These are phyloP conservation scores for Lenzites betulinus DNA, from an alignment of 768 basidiomycete species.

Conservation along the genomic window DNA sequence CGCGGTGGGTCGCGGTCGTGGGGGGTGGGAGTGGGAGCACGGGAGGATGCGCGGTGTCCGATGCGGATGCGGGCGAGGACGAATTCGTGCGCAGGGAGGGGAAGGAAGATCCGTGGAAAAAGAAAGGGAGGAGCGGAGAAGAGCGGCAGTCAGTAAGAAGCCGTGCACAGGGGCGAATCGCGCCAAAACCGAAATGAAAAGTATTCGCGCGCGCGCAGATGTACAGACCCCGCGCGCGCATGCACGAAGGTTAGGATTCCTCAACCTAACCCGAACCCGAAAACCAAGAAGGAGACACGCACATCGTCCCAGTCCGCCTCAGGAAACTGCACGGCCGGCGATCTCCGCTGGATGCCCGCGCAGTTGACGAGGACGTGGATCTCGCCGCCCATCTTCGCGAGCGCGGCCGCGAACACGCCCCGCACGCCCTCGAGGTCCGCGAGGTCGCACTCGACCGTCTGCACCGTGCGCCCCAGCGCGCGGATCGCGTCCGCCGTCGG, in stretches of 20 bases:
- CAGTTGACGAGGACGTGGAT: conserved; percentile 73
- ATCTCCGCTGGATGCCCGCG: conserved; percentile 60
- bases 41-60: conserved; percentile 22
- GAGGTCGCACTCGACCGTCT: conserved; percentile 60
- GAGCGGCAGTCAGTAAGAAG: conserved; percentile 17
- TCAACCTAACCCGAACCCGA: no score
- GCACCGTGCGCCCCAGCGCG: conserved; percentile 36
- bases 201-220: no score
- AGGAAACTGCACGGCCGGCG: conserved; percentile 63
- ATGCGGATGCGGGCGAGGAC: conserved; percentile 7
- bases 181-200: conserved; percentile 17
- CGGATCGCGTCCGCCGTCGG: conserved; percentile 41
- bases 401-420: conserved; percentile 49
- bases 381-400: conserved; percentile 49
- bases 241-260: no score
- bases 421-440: conserved; percentile 51
- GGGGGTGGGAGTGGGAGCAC: conserved; percentile 1
- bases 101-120: conserved; percentile 20
- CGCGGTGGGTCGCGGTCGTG: conserved; percentile 31
- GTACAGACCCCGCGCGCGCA: no score
- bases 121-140: conserved; percentile 12
- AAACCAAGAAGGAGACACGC: conserved; percentile 26
- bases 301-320: conserved; percentile 77
- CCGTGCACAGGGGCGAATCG: conserved; percentile 4
- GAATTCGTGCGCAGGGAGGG: no score